Evolutionary conservation across 2,329 filamentous ascomycete genomes (phyloP).

Genomic region (Lasiodiplodia gonubiensis): DNA sequence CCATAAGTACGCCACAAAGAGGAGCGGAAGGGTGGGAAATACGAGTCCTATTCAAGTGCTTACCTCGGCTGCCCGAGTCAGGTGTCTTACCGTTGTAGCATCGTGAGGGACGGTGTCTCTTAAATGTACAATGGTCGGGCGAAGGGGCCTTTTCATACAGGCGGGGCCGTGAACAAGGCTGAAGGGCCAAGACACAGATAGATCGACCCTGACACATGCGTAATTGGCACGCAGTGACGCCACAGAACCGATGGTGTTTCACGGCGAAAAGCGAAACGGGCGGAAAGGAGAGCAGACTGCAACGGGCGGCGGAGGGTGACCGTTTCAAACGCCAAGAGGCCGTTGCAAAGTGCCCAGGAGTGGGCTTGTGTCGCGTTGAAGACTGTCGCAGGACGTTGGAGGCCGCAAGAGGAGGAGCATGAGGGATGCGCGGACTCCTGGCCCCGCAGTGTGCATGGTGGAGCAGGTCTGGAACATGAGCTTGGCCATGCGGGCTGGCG

Average conservation of each 20-base stretch:
- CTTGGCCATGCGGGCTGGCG: conserved; percentile 1
- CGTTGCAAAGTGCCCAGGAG: conserved; percentile 9
- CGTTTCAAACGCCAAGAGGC: conserved; percentile 22
- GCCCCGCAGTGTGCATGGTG: conserved; percentile 19
- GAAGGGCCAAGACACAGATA: conserved; percentile 6
- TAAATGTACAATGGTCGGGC: not conserved
- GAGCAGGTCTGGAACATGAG: conserved; percentile 22
- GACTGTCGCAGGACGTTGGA: not conserved
- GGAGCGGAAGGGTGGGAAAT: not conserved
- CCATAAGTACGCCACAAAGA: not conserved
- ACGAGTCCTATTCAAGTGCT: not conserved
- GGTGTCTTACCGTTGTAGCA: not conserved
- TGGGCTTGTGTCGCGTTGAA: not conserved
- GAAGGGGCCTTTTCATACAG: conserved; percentile 3
- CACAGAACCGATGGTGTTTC: not conserved
- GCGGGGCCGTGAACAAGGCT: not conserved
- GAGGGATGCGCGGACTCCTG: not conserved
- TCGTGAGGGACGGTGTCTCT: not conserved
- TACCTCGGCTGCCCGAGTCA: not conserved
- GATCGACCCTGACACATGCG: not conserved
- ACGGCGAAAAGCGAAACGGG: conserved; percentile 5
- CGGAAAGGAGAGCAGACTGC: not conserved
- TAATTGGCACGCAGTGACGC: not conserved
- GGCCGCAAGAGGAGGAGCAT: not conserved
- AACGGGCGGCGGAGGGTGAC: conserved; percentile 4